Conservation (phyloP, 1,139 yeast genomes). For the Torulaspora globosa region DNA sequence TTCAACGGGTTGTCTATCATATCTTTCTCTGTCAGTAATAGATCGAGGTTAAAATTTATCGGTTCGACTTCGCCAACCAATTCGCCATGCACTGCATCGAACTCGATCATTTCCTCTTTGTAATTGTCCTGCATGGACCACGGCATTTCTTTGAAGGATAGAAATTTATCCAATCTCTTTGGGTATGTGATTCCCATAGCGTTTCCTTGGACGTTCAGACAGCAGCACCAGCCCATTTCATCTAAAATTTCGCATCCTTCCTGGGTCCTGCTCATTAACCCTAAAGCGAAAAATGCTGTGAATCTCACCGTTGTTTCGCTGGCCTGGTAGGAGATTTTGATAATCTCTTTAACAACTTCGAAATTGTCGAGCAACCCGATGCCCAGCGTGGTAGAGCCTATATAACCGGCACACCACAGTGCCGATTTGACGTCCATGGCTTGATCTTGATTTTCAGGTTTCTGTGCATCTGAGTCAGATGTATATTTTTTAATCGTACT, state of each 20-base stretch:
- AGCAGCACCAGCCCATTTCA: constrained; percentile 72
- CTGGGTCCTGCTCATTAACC: constrained; percentile 64
- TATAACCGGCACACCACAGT: constrained; percentile 84
- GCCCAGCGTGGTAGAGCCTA: constrained; percentile 67
- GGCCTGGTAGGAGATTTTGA: constrained; percentile 50
- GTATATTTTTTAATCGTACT: constrained; percentile 41
- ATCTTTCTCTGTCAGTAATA: constrained; percentile 23
- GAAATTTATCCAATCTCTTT: constrained; percentile 29
- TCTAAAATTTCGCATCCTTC: constrained; percentile 87
- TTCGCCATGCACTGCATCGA: constrained; percentile 19
- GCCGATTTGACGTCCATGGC: constrained; percentile 61
- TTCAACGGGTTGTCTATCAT: constrained; percentile 23
- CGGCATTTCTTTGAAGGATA: constrained; percentile 28
- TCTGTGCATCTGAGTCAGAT: constrained; percentile 20
- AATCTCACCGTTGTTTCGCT: constrained; percentile 65
- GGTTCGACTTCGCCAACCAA: constrained; percentile 17
- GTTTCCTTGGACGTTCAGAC: constrained; percentile 48
- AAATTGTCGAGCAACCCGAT: constrained; percentile 62
- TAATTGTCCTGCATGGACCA: constrained; percentile 22
- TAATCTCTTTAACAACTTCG: constrained; percentile 53
- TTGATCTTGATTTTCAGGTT: constrained; percentile 33
- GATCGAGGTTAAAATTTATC: constrained; percentile 21
- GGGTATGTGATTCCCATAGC: constrained; percentile 63
- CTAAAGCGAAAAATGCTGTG: constrained; percentile 72
- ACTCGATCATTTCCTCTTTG: constrained; percentile 21